Evolutionary conservation across 2,329 filamentous ascomycete genomes (phyloP).

Genomic region (Colletotrichum caudatum): DNA sequence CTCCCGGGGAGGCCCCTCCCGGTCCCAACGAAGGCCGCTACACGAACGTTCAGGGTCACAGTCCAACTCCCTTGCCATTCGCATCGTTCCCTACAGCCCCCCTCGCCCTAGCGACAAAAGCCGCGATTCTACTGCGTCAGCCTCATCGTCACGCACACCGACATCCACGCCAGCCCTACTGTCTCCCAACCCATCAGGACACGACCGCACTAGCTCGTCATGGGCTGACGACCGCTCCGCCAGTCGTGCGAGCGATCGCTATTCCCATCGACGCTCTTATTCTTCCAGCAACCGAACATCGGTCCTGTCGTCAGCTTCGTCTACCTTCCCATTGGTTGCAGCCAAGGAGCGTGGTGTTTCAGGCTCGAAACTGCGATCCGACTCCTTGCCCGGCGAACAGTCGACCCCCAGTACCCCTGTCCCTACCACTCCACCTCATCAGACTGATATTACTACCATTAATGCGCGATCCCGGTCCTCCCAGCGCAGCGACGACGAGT

Average conservation of each 20-base stretch:
- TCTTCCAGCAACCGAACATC: slow-evolving; percentile 45
- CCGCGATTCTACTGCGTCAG: slow-evolving; percentile 37
- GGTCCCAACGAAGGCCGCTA: slow-evolving; percentile 51
- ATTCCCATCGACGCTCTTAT: slow-evolving; percentile 43
- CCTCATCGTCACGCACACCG: slow-evolving; percentile 40
- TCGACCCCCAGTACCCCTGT: slow-evolving; percentile 53
- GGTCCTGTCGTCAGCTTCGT: slow-evolving; percentile 34
- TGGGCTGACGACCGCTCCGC: slow-evolving; percentile 28
- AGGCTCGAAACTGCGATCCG: slow-evolving; percentile 57
- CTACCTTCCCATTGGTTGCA: slow-evolving; percentile 52
- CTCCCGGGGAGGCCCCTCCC: slow-evolving; percentile 42
- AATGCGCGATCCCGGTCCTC: slow-evolving; percentile 51
- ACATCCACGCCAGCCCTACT: slow-evolving; percentile 32
- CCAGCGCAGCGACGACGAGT: slow-evolving; percentile 40
- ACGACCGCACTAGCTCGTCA: slow-evolving; percentile 17
- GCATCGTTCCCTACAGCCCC: slow-evolving; percentile 63
- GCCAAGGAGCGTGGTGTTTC: slow-evolving; percentile 57
- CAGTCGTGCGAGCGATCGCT: slow-evolving; percentile 28
- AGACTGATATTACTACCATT: slow-evolving; percentile 53
- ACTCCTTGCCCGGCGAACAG: slow-evolving; percentile 49
- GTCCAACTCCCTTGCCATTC: slow-evolving; percentile 58
- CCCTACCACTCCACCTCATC: slow-evolving; percentile 53
- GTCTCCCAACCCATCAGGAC: slow-evolving; percentile 32
- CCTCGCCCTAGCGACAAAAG: slow-evolving; percentile 50
- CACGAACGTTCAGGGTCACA: slow-evolving; percentile 57